Evolutionary conservation across 352 stramenopile species (phyloP).

Genomic region (Pythium biforme): DNA sequence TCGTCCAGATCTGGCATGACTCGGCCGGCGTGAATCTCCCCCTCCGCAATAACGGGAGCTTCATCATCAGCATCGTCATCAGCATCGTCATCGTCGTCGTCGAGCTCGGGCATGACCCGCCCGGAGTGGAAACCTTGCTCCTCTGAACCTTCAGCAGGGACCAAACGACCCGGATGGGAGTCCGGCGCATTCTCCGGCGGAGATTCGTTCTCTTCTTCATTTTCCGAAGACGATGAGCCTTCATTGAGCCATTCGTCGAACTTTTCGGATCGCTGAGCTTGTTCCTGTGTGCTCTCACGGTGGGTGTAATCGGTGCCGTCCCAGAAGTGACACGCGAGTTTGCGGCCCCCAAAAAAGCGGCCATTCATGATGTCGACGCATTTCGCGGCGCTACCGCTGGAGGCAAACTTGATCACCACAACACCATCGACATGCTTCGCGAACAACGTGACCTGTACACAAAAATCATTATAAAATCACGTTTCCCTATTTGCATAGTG

Average conservation of each 20-base stretch:
- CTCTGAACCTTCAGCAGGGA: background rate
- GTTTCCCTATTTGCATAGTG: too few species aligned
- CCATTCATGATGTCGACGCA: slow-evolving; percentile 90
- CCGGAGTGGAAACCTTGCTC: slow-evolving; percentile 41
- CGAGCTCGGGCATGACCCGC: slow-evolving; percentile 54
- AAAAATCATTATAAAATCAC: background rate
- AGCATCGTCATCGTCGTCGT: slow-evolving; percentile 39
- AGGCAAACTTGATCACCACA: slow-evolving; percentile 94
- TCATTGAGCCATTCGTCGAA: slow-evolving; percentile 95
- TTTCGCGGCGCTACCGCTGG: slow-evolving; percentile 78
- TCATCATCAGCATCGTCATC: slow-evolving; percentile 14
- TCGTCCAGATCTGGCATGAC: slow-evolving; percentile 12
- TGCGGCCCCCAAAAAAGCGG: slow-evolving; percentile 84
- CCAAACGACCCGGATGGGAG: background rate
- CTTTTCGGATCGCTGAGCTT: slow-evolving; percentile 87
- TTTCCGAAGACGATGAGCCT: slow-evolving; percentile 56
- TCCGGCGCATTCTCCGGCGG: slow-evolving; percentile 29
- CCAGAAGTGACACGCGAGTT: slow-evolving; percentile 92
- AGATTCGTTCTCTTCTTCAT: slow-evolving; percentile 23
- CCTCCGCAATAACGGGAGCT: background rate
- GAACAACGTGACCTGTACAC: slow-evolving; percentile 95
- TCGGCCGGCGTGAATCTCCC: background rate
- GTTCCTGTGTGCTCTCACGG: slow-evolving; percentile 66
- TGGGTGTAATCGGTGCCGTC: slow-evolving; percentile 95
- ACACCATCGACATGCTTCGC: slow-evolving; percentile 90